Percentiles rank a stretch among this genome's conserved stretches.
These are phyloP conservation scores for Phialophora chinensis DNA, from an alignment of 2,329 filamentous ascomycete genomes.

Conservation along the genomic window DNA sequence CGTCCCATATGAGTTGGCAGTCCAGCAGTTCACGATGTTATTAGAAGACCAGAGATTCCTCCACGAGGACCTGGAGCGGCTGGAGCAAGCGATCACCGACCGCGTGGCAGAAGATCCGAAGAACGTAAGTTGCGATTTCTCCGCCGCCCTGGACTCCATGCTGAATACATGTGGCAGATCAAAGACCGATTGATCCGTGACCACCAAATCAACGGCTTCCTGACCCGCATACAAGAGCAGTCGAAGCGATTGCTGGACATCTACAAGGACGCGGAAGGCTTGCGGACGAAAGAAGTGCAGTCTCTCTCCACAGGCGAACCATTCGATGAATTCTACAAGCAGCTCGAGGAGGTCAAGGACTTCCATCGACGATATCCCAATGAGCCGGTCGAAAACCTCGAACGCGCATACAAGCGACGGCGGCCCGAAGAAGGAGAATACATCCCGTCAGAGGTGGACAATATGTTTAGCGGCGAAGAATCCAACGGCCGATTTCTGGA, in stretches of 20 bases:
- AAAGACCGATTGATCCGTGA: constrained; percentile 88
- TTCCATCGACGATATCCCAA: constrained; percentile 93
- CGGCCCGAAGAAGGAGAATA: constrained; percentile 68
- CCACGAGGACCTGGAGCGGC: constrained; percentile 93
- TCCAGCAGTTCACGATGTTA: constrained; percentile 62
- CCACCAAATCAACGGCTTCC: constrained; percentile 86
- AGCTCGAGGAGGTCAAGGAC: constrained; percentile 78
- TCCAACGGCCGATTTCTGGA: constrained; percentile 92
- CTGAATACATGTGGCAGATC: constrained; percentile 61
- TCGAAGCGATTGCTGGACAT: constrained; percentile 80
- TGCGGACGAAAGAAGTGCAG: constrained; percentile 79
- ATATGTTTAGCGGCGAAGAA: constrained; percentile 95
- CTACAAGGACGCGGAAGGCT: constrained; percentile 78
- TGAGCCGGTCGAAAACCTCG: constrained; percentile 92
- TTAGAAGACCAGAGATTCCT: constrained; percentile 92
- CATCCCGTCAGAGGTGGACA: constrained; percentile 74
- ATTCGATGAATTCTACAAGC: constrained; percentile 89
- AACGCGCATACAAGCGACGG: constrained; percentile 83
- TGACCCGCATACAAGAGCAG: constrained; percentile 85
- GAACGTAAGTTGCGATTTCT: constrained; percentile 66
- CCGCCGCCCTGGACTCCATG: not conserved
- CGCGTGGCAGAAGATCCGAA: constrained; percentile 86
- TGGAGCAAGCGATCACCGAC: constrained; percentile 92
- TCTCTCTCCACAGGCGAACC: constrained; percentile 82
- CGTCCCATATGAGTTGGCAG: not conserved